Percentiles rank a stretch among this genome's conserved stretches.
Evolutionary conservation across 2,329 filamentous ascomycete genomes (phyloP).

Genomic region (Tolypocladium guangdongense): DNA sequence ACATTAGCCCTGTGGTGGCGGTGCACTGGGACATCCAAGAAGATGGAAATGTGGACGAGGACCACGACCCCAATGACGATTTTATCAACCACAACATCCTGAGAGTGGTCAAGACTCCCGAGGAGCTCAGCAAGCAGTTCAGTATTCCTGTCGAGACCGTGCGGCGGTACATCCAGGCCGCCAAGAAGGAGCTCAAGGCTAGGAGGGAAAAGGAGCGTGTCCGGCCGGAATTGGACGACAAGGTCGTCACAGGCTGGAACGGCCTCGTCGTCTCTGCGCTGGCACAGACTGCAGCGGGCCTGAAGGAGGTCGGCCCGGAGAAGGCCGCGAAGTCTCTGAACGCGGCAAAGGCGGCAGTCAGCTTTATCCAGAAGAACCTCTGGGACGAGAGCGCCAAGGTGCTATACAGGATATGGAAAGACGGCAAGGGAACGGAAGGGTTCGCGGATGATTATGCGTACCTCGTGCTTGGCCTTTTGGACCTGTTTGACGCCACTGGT

Average conservation of each 20-base stretch:
- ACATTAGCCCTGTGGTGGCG: constrained; percentile 63
- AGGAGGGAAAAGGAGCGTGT: constrained; percentile 66
- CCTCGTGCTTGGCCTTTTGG: constrained; percentile 68
- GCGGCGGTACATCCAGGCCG: constrained; percentile 52
- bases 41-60: constrained; percentile 74
- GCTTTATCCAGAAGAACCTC: constrained; percentile 62
- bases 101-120: constrained; percentile 54
- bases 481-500: constrained; percentile 74
- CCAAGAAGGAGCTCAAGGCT: constrained; percentile 55
- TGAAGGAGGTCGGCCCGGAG: constrained; percentile 48
- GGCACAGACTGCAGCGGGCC: constrained; percentile 59
- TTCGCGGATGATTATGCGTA: constrained; percentile 97
- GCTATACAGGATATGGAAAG: constrained; percentile 65
- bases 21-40: constrained; percentile 75
- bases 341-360: constrained; percentile 56
- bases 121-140: constrained; percentile 64
- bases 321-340: constrained; percentile 50
- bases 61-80: constrained; percentile 83
- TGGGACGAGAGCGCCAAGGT: constrained; percentile 54
- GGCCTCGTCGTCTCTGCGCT: constrained; percentile 77
- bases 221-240: constrained; percentile 72
- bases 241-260: constrained; percentile 81
- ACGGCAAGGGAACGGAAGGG: constrained; percentile 52
- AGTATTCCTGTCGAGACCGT: constrained; percentile 61
- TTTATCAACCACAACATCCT: constrained; percentile 91